These are phyloP conservation scores for Pichia sp. DNA, from an alignment of 1,139 yeast species.

Conservation along the genomic window DNA sequence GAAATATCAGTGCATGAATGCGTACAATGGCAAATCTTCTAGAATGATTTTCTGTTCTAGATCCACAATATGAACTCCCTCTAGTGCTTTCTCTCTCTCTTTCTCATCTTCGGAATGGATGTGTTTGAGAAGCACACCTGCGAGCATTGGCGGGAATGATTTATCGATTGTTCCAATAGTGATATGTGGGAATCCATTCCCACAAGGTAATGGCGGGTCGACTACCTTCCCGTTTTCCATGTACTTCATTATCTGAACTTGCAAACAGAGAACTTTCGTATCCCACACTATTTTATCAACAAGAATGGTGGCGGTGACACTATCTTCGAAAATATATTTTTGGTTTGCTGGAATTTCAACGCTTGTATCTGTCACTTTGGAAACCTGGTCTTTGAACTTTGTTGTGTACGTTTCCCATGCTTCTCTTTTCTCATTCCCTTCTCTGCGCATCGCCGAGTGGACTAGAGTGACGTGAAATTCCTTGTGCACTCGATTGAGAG, in stretches of 20 bases:
- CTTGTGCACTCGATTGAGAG: slow-evolving; percentile 37
- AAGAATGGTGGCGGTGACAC: slow-evolving; percentile 28
- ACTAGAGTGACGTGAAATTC: slow-evolving; percentile 75
- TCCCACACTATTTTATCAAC: slow-evolving; percentile 45
- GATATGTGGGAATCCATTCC: slow-evolving; percentile 56
- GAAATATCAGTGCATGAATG: slow-evolving; percentile 10
- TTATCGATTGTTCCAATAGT: slow-evolving; percentile 55
- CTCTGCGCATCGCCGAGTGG: slow-evolving; percentile 40
- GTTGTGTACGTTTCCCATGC: slow-evolving; percentile 18
- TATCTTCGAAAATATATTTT: slow-evolving; percentile 21
- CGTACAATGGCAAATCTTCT: slow-evolving; percentile 17
- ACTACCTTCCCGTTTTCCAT: slow-evolving; percentile 13
- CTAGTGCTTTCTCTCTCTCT: slow-evolving; percentile 11
- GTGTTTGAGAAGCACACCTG: slow-evolving; percentile 40
- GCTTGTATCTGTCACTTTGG: slow-evolving; percentile 1
- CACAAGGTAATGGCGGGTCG: slow-evolving; percentile 23
- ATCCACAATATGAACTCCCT: slow-evolving; percentile 10
- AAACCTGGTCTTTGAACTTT: slow-evolving; percentile 11
- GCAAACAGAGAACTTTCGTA: slow-evolving; percentile 47
- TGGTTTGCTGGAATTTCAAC: slow-evolving; percentile 13
- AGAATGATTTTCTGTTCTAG: slow-evolving; percentile 10
- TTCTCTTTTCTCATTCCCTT: slow-evolving; percentile 16
- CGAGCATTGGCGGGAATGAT: slow-evolving; percentile 22
- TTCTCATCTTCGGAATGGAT: slow-evolving; percentile 13
- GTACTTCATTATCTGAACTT: slow-evolving; percentile 36